Evolutionary conservation across 2,329 filamentous ascomycete species (phyloP).

Genomic region (Phaeophleospora eucalypticola): DNA sequence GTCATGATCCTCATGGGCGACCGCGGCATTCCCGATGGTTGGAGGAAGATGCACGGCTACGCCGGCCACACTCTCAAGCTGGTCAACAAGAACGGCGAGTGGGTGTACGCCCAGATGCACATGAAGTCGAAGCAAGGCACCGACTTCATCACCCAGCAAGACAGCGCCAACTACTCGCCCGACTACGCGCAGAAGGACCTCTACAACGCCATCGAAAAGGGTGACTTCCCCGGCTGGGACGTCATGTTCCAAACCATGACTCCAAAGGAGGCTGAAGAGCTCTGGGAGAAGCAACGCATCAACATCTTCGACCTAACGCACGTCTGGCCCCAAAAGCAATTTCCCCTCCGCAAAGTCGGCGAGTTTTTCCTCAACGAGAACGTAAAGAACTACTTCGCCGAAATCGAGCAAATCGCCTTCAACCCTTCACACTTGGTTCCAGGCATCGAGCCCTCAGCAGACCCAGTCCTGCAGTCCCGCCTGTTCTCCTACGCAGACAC

Average conservation of each 20-base stretch:
- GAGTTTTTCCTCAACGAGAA: slow-evolving; percentile 53
- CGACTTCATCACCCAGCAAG: slow-evolving; percentile 50
- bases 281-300: slow-evolving; percentile 52
- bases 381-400: slow-evolving; percentile 58
- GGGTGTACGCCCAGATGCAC: slow-evolving; percentile 52
- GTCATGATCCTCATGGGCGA: slow-evolving; percentile 54
- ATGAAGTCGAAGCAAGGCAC: slow-evolving; percentile 52
- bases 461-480: slow-evolving; percentile 65
- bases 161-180: slow-evolving; percentile 48
- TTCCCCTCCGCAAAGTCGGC: slow-evolving; percentile 51
- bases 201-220: slow-evolving; percentile 50
- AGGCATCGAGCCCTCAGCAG: slow-evolving; percentile 65
- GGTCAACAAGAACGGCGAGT: slow-evolving; percentile 51
- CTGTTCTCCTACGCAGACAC: slow-evolving; percentile 69
- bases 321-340: slow-evolving; percentile 51
- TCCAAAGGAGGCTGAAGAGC: slow-evolving; percentile 48
- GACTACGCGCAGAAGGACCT: slow-evolving; percentile 53
- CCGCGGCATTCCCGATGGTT: slow-evolving; percentile 53
- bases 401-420: slow-evolving; percentile 68
- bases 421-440: slow-evolving; percentile 63
- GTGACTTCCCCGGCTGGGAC: slow-evolving; percentile 52
- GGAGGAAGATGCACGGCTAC: slow-evolving; percentile 55
- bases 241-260: slow-evolving; percentile 51
- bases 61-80: slow-evolving; percentile 52
- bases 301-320: slow-evolving; percentile 54